These are phyloP conservation scores for Lotmaria passim DNA, from an alignment of 208 protist species.

Conservation along the genomic window DNA sequence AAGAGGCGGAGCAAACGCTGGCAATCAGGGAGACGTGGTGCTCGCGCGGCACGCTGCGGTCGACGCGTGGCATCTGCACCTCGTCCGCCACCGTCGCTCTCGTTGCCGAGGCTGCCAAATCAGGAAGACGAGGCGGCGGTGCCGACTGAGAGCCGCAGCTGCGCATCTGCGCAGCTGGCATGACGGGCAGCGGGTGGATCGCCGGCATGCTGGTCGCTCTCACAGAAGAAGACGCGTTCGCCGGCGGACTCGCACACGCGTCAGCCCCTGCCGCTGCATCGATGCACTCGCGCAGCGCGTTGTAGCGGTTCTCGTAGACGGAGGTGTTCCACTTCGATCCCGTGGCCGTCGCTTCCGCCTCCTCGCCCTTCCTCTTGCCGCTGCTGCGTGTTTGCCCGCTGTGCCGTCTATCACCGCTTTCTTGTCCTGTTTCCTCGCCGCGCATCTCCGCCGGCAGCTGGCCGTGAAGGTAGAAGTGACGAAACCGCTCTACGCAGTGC, in stretches of 20 bases:
- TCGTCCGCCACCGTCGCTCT: neutral
- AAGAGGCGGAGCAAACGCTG: neutral
- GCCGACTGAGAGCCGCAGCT: neutral
- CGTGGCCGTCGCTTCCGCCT: neutral
- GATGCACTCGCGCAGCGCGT: neutral
- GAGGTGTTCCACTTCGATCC: neutral
- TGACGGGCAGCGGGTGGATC: neutral
- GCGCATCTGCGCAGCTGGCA: neutral
- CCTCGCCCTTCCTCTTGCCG: neutral
- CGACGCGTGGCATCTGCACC: constrained; percentile 15
- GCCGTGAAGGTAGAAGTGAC: constrained; percentile 37
- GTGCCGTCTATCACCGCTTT: neutral
- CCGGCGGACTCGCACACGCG: neutral
- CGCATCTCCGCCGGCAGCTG: neutral
- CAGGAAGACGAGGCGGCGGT: neutral
- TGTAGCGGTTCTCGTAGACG: constrained; percentile 25
- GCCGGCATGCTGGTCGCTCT: neutral
- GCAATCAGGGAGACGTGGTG: constrained; percentile 11
- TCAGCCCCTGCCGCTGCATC: neutral
- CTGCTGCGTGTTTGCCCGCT: neutral
- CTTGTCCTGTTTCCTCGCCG: neutral
- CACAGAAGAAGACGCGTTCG: neutral
- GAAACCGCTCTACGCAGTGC: constrained; percentile 19
- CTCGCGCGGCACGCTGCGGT: constrained; percentile 1
- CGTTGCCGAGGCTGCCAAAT: neutral